Percentiles rank a stretch among this genome's conserved stretches.
These are phyloP conservation scores for Kwoniella newhampshirensis DNA, from an alignment of 768 basidiomycete genomes.

Conservation along the genomic window DNA sequence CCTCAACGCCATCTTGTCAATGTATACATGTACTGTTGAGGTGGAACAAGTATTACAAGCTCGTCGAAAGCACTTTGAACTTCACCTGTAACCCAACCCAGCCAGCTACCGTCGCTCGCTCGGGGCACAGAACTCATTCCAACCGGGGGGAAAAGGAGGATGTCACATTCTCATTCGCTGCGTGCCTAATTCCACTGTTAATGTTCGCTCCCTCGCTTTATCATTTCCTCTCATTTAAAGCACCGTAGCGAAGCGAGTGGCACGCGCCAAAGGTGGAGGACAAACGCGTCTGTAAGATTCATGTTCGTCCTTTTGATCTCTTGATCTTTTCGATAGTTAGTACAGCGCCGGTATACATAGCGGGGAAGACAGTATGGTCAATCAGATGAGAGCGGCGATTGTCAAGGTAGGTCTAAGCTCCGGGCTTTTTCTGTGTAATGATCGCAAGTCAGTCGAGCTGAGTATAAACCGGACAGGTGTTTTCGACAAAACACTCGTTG, in stretches of 20 bases:
- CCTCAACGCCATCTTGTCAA: slow-evolving; percentile 33
- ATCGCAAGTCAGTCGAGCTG: not conserved
- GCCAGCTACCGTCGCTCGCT: no score
- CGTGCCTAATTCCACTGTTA: not conserved
- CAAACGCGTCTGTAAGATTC: slow-evolving; percentile 11
- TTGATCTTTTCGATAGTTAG: not conserved
- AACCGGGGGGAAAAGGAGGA: no score
- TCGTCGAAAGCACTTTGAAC: not conserved
- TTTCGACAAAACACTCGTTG: slow-evolving; percentile 52
- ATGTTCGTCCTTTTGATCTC: slow-evolving; percentile 6
- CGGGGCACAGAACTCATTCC: no score
- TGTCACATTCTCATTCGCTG: no score
- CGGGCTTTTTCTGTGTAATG: not conserved
- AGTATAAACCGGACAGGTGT: slow-evolving; percentile 37
- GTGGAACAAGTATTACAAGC: not conserved
- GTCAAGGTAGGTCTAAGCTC: slow-evolving; percentile 45
- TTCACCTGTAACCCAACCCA: not conserved
- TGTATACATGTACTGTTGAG: not conserved
- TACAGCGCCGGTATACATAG: no score
- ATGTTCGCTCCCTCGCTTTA: not conserved
- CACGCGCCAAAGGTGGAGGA: slow-evolving; percentile 18
- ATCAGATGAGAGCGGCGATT: slow-evolving; percentile 41
- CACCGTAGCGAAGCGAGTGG: not conserved
- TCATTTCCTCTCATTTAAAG: not conserved
- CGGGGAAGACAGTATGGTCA: slow-evolving; percentile 45